A percentile compares a stretch with the other conserved stretches of the same genome.
Conservation (phyloP, 805 yeast genomes). For the Schizosaccharomyces octosporus region DNA sequence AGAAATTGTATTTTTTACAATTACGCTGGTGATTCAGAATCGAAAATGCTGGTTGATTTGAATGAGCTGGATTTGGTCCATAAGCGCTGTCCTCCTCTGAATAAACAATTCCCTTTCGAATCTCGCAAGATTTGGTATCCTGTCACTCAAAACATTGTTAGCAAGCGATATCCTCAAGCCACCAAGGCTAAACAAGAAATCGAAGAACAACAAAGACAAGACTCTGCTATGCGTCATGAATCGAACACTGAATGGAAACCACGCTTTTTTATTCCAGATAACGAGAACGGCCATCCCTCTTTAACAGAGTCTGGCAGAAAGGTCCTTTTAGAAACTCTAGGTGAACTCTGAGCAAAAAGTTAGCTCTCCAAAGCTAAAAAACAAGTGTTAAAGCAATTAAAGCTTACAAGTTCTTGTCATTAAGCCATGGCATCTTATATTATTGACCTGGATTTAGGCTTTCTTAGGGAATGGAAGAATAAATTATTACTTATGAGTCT, state of each 20-base stretch:
- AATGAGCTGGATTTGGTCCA: background rate
- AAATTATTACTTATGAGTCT: too few species aligned
- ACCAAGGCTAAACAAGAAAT: background rate
- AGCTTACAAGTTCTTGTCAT: too few species aligned
- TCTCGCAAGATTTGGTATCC: slow-evolving; percentile 1
- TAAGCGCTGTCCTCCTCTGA: background rate
- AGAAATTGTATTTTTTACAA: background rate
- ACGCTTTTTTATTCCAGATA: background rate
- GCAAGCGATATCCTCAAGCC: background rate
- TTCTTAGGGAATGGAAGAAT: too few species aligned
- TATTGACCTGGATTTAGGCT: too few species aligned
- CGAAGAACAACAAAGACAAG: background rate
- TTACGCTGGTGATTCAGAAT: background rate
- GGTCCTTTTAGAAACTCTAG: background rate
- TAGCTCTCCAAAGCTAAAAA: background rate
- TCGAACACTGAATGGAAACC: slow-evolving; percentile 2
- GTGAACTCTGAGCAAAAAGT: background rate
- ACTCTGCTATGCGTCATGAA: background rate
- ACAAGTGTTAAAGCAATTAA: too few species aligned
- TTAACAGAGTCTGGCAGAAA: background rate
- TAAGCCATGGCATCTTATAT: too few species aligned
- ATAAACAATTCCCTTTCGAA: background rate
- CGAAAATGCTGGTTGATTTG: slow-evolving; percentile 1
- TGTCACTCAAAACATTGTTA: background rate
- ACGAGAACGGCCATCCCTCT: background rate